Percentiles rank a stretch among this genome's conserved stretches.
These are phyloP conservation scores for Erigeron philadelphicus DNA, from an alignment of 140 eudicot species.

Conservation along the genomic window DNA sequence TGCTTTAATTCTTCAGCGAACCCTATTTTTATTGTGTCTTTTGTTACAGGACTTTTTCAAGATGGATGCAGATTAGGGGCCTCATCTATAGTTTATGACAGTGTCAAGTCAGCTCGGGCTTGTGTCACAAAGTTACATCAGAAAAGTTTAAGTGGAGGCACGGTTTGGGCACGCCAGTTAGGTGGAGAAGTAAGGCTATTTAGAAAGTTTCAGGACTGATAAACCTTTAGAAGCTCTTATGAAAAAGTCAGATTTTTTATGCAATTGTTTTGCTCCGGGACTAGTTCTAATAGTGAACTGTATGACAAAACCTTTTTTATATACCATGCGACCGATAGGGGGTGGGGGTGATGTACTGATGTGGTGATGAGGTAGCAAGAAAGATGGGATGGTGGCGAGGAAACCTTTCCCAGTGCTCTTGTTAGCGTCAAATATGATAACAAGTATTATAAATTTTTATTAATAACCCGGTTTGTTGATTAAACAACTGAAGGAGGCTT, in stretches of 20 bases:
- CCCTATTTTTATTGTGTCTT: conserved; percentile 12
- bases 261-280: no score
- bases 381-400: no score
- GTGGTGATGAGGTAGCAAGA: no score
- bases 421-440: no score
- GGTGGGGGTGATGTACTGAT: no score
- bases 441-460: background rate
- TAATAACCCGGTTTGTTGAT: no score
- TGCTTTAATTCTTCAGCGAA: conserved; percentile 14
- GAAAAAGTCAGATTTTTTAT: background rate
- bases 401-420: no score
- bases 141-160: conserved; percentile 50
- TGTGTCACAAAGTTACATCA: conserved; percentile 81
- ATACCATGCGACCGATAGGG: no score
- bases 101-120: conserved; percentile 86
- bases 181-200: conserved; percentile 81
- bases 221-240: background rate
- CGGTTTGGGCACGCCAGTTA: conserved; percentile 93
- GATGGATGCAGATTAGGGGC: conserved; percentile 87
- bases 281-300: no score
- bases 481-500: no score
- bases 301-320: no score
- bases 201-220: background rate
- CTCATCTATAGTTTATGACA: conserved; percentile 70
- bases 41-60: conserved; percentile 66